Percentiles rank a stretch among this genome's conserved stretches.
Evolutionary conservation across 805 yeast genomes (phyloP).

Genomic region (Spathaspora boniae): DNA sequence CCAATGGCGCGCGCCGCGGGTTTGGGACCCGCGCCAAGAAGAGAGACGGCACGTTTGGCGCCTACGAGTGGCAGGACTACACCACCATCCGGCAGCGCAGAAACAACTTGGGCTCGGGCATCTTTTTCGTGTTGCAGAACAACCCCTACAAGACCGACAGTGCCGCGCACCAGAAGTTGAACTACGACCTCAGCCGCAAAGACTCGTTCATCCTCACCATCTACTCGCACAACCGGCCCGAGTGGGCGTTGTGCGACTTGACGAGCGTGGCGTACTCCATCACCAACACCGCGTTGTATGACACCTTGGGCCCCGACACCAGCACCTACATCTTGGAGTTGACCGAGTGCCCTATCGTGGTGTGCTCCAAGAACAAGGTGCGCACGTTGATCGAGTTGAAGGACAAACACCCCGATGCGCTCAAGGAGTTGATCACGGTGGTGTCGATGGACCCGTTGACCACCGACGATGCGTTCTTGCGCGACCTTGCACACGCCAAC

Average conservation of each 20-base stretch:
- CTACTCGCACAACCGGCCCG: conserved; percentile 55
- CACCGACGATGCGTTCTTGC: conserved; percentile 24
- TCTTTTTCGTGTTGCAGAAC: conserved; percentile 28
- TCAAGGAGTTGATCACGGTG: conserved; percentile 28
- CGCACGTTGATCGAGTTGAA: conserved; percentile 26
- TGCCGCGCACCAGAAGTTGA: conserved; percentile 22
- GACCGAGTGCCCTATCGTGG: conserved; percentile 54
- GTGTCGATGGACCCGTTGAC: conserved; percentile 38
- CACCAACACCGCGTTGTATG: conserved; percentile 28
- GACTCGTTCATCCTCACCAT: conserved; percentile 48
- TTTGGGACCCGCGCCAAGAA: conserved; percentile 41
- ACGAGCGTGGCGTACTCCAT: conserved; percentile 55
- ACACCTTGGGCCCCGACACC: conserved; percentile 49
- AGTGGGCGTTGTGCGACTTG: conserved; percentile 69
- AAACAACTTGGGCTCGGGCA: conserved; percentile 35
- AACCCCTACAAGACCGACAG: conserved; percentile 29
- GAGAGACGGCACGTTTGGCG: conserved; percentile 27
- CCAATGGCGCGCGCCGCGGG: conserved; percentile 36
- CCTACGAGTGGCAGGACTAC: conserved; percentile 27
- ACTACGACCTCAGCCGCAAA: conserved; percentile 11
- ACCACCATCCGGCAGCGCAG: conserved; percentile 20
- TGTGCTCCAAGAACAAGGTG: conserved; percentile 34
- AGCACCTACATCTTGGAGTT: conserved; percentile 59
- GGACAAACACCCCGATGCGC: conserved; percentile 17
- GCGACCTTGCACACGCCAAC: conserved; percentile 16